Percentiles rank a stretch among this genome's conserved stretches.
Evolutionary conservation across 768 basidiomycete genomes (phyloP).

Genomic region (Calocybe cyanea): DNA sequence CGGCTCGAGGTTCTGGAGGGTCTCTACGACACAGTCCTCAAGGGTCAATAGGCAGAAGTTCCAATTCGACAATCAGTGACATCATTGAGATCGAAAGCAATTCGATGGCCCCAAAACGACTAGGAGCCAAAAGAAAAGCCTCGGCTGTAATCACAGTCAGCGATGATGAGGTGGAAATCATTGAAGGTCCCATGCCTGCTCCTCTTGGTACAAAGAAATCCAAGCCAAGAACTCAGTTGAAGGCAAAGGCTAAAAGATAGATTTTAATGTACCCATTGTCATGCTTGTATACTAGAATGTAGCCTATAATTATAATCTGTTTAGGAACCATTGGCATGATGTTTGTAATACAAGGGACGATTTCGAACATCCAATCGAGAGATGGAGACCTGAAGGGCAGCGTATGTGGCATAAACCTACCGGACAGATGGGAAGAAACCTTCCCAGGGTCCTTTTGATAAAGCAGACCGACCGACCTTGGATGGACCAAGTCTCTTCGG

Average conservation of each 20-base stretch:
- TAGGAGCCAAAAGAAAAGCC: constrained; percentile 49
- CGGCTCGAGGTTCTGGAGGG: constrained; percentile 45
- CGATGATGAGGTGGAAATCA: constrained; percentile 55
- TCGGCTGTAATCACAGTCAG: constrained; percentile 26
- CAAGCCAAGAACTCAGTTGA: constrained; percentile 33
- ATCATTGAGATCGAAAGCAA: constrained; percentile 38
- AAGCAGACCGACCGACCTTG: constrained; percentile 18
- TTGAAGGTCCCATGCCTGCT: constrained; percentile 39
- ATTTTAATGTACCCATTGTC: not conserved
- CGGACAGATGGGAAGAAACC: constrained; percentile 35
- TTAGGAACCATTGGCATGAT: too few relatives aligned
- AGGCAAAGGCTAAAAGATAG: constrained; percentile 38
- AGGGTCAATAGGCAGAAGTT: constrained; percentile 33
- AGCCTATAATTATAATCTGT: constrained; percentile 3
- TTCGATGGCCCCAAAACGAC: constrained; percentile 21
- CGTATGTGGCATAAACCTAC: too few relatives aligned
- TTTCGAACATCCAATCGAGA: not conserved
- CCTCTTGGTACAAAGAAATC: constrained; percentile 26
- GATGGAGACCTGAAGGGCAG: not conserved
- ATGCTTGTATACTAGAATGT: not conserved
- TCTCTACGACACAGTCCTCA: constrained; percentile 56
- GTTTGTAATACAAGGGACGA: too few relatives aligned
- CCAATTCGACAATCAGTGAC: constrained; percentile 42
- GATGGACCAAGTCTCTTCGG: constrained; percentile 26
- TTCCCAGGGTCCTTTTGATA: constrained; percentile 37